A percentile compares a stretch with the other conserved stretches of the same genome.
Evolutionary conservation across 768 basidiomycete genomes (phyloP).

Genomic region (Rubroboletus pulcherrimus): DNA sequence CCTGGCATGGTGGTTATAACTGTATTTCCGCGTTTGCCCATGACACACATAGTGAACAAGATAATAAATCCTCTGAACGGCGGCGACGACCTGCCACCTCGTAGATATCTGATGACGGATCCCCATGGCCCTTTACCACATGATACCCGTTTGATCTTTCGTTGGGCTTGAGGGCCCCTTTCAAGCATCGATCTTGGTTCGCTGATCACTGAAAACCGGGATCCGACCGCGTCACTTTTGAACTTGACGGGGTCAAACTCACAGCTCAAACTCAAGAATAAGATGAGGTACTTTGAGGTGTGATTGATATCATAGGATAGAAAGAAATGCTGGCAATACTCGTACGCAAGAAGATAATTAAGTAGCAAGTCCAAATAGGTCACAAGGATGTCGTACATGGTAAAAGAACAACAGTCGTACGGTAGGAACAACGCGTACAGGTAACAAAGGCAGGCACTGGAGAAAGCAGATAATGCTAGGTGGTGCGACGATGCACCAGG

Average conservation of each 20-base stretch:
- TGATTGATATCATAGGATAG: conserved; percentile 5
- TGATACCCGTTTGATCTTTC: background rate
- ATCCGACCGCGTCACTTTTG: background rate
- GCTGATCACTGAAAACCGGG: too few species aligned
- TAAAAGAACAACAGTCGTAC: conserved; percentile 7
- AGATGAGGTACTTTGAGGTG: background rate
- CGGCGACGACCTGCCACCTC: background rate
- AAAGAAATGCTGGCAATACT: conserved; percentile 4
- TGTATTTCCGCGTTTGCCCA: background rate
- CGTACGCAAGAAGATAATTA: conserved; percentile 25
- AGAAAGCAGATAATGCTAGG: background rate
- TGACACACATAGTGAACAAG: background rate
- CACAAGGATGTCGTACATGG: conserved; percentile 16
- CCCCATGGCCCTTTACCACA: background rate
- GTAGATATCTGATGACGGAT: background rate
- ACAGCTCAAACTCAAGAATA: background rate
- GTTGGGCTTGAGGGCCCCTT: background rate
- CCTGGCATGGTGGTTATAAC: background rate
- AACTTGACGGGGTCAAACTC: too few species aligned
- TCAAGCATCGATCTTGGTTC: background rate
- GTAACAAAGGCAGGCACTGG: background rate
- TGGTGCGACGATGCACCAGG: background rate
- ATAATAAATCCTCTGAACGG: background rate
- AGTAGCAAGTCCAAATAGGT: conserved; percentile 5
- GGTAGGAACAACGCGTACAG: background rate